Conservation (phyloP, 495 filamentous ascomycete genomes). For the Podospora bellae-mahoneyi region DNA sequence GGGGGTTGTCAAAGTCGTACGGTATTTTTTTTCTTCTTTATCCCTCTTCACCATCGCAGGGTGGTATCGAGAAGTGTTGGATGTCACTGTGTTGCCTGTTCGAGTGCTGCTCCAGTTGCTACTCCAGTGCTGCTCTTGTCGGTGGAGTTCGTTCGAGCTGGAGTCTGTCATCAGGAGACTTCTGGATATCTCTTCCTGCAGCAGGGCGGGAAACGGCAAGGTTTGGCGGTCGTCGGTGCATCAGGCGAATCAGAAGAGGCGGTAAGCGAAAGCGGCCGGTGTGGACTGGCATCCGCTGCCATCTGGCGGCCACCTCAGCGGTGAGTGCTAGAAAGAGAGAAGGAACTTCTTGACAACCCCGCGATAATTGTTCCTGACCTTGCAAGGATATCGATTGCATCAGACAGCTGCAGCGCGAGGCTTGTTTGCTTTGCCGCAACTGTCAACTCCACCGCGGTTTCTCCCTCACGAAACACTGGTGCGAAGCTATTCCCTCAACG, state of each 20-base stretch:
- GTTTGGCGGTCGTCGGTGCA: slow-evolving; percentile 10
- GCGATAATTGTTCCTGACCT: slow-evolving; percentile 9
- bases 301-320: background rate
- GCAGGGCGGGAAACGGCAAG: background rate
- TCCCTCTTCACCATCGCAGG: background rate
- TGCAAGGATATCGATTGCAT: background rate
- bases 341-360: slow-evolving; percentile 9
- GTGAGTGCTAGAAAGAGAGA: background rate
- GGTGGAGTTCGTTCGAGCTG: slow-evolving; percentile 12
- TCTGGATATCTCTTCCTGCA: slow-evolving; percentile 11
- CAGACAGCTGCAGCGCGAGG: background rate
- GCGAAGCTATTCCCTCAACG: background rate
- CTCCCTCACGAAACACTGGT: background rate
- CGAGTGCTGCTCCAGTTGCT: background rate
- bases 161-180: slow-evolving; percentile 11
- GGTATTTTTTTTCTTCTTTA: no score
- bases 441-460: no score
- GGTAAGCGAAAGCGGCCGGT: slow-evolving; percentile 33
- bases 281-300: background rate
- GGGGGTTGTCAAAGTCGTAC: background rate
- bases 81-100: background rate
- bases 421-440: background rate
- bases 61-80: background rate
- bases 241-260: slow-evolving; percentile 30
- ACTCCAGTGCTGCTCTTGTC: slow-evolving; percentile 4